phyloP scores from a whole-genome alignment of 352 stramenopile genomes.

The Globisporangium lucens region DNA sequence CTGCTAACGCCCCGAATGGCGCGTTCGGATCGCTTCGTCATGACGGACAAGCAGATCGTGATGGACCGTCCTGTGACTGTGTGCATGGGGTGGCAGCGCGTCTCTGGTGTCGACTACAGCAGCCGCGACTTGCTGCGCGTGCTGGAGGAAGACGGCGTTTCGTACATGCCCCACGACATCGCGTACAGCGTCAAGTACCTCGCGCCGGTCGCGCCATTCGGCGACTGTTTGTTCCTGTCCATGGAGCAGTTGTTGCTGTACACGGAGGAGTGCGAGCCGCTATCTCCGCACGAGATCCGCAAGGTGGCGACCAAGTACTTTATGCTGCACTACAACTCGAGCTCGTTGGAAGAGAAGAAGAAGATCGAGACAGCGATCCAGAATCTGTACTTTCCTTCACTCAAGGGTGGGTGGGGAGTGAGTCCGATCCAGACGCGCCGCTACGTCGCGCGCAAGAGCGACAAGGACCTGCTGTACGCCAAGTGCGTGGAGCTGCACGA shows the following conservation, averaged over 20 bases:
- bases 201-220: constrained; percentile 72
- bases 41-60: constrained; percentile 59
- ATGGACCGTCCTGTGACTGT: constrained; percentile 75
- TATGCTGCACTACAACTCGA: constrained; percentile 62
- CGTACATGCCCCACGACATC: constrained; percentile 82
- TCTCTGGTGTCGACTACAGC: constrained; percentile 67
- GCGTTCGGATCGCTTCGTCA: constrained; percentile 44
- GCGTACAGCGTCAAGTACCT: constrained; percentile 89
- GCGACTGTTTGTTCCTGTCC: constrained; percentile 85
- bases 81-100: constrained; percentile 84
- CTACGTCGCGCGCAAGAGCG: constrained; percentile 60
- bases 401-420: constrained; percentile 81
- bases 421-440: constrained; percentile 79
- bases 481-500: constrained; percentile 81
- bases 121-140: constrained; percentile 73
- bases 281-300: constrained; percentile 65
- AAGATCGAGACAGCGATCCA: constrained; percentile 85
- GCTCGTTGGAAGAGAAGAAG: constrained; percentile 49
- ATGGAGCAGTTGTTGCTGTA: constrained; percentile 87
- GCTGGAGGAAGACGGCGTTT: constrained; percentile 82
- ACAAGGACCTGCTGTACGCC: constrained; percentile 73
- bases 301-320: constrained; percentile 78
- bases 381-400: constrained; percentile 81
- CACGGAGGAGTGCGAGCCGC: constrained; percentile 79
- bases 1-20: constrained; percentile 60